Base-by-base conservation (phyloP, 1,139 yeast species). In the Geotrichum reessii region DNA sequence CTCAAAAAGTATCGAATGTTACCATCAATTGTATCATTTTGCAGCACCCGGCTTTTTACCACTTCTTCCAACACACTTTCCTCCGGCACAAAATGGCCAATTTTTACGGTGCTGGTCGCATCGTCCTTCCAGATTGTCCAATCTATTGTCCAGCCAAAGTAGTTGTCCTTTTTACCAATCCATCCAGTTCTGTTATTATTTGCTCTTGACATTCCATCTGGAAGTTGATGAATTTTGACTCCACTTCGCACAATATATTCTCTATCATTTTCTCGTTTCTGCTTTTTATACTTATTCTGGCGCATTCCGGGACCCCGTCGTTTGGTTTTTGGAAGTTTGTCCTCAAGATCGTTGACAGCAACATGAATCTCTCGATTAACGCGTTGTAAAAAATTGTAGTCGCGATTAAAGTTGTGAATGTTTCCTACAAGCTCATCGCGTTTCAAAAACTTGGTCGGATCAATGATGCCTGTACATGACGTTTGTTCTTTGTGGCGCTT, bases 161-260 rank as follows among this genome's bases (percentile, higher is more conserved):
- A 86, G 28, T 81, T 72, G 51, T 83, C 81, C 63, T 78, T 74
- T 64, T 81, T 80, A 69, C 84, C 84, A 67, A 89, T 93, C 78
- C 84, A 87, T 1, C 86, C 85, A 0, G 93, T 81, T 66, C 85
- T 86, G 69, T 92, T 92, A 59, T 76, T 71, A 9, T 71, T 67
- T 2, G 90, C 78, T 58, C 97, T 74, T 27, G 84, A 79, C 96
- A 91, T 88, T 0, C 96, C 96, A 17, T 76, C 73, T 0, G 97
- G 96, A 31, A 87, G 70, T 53, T 73, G 68, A 48, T 72, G 70
- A 31, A 85, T 79, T 19, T 74, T 72, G 5, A 81, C 87, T 7
- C 86, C 87, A 63, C 84, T 74, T 31, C 59, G 33, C 27, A 60
- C 58, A 49, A 62, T 63, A 44, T 58, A 50, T 40, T 42, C 56